A percentile compares a stretch with the other conserved stretches of the same genome.
phyloP scores from a whole-genome alignment of 176 grass and related monocot species.

The Pharus latifolius region DNA sequence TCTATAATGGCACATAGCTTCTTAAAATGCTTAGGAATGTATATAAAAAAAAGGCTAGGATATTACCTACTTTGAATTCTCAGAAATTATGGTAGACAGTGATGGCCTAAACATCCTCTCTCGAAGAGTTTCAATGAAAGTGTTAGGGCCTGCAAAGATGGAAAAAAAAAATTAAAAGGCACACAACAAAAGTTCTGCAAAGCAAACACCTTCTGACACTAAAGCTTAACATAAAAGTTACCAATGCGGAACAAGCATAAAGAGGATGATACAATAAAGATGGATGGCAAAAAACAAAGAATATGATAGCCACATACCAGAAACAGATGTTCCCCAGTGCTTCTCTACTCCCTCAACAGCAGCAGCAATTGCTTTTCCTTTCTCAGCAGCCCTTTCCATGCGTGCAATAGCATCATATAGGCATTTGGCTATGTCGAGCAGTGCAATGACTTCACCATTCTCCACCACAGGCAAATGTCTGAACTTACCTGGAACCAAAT shows the following conservation, averaged over 20 bases:
- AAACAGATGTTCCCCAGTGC: slow-evolving; percentile 71
- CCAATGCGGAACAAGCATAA: not conserved
- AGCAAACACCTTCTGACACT: not conserved
- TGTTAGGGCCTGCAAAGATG: slow-evolving; percentile 68
- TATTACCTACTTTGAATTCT: slow-evolving; percentile 99
- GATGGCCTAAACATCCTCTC: slow-evolving; percentile 87
- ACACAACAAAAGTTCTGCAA: not conserved
- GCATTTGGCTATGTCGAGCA: slow-evolving; percentile 97
- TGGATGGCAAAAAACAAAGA: not conserved
- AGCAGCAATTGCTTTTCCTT: slow-evolving; percentile 91
- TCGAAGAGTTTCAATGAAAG: slow-evolving; percentile 93
- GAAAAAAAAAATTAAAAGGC: not conserved
- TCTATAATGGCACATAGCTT: not conserved
- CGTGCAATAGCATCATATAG: slow-evolving; percentile 95
- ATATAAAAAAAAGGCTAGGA: slow-evolving; percentile 38
- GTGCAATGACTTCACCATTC: slow-evolving; percentile 88
- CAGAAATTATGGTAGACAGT: slow-evolving; percentile 77
- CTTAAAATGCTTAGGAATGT: not conserved
- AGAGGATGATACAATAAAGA: not conserved
- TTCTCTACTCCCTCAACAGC: slow-evolving; percentile 95
- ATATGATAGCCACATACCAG: slow-evolving; percentile 41
- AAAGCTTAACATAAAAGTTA: not conserved
- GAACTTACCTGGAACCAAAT: slow-evolving; percentile 74
- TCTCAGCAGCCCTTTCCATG: slow-evolving; percentile 99
- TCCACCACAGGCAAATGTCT: slow-evolving; percentile 97